Conservation (phyloP, 495 filamentous ascomycete genomes). For the Talaromyces stipitatus region DNA sequence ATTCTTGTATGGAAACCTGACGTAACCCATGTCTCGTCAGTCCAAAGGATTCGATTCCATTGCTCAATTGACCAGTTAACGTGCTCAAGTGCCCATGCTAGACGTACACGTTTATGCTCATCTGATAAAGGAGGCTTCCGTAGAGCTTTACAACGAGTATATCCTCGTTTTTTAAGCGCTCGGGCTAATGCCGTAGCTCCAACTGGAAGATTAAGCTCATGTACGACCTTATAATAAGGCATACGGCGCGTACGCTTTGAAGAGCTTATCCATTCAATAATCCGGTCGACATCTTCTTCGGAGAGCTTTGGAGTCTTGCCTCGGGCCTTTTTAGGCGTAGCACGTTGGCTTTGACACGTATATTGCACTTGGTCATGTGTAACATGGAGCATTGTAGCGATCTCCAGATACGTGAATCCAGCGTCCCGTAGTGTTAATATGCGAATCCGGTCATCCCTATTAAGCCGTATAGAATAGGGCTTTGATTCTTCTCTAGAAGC, state of each 20-base stretch:
- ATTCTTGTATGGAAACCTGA: constrained; percentile 9
- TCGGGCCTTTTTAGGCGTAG: constrained; percentile 13
- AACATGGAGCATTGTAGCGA: constrained; percentile 10
- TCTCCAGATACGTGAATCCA: constrained; percentile 13
- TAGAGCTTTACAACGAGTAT: constrained; percentile 15
- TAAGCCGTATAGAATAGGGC: constrained; percentile 4
- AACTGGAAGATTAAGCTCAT: constrained; percentile 15
- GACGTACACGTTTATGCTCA: constrained; percentile 3
- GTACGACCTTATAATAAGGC: constrained; percentile 16
- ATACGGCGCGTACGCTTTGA: constrained; percentile 15
- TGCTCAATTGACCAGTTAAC: constrained; percentile 6
- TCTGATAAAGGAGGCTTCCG: constrained; percentile 13
- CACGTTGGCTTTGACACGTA: constrained; percentile 11
- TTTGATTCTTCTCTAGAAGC: neutral
- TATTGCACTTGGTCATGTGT: constrained; percentile 17
- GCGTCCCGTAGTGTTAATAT: constrained; percentile 13
- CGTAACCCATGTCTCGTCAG: constrained; percentile 9
- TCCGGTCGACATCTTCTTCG: constrained; percentile 14
- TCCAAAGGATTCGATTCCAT: constrained; percentile 9
- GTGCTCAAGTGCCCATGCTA: neutral
- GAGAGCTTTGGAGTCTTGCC: constrained; percentile 15
- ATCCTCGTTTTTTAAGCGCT: constrained; percentile 21
- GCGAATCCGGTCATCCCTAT: constrained; percentile 15
- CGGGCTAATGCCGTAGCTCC: constrained; percentile 9
- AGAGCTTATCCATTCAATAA: constrained; percentile 19